These are phyloP conservation scores for Pythium monospermum DNA, from an alignment of 352 stramenopile genomes.

Conservation along the genomic window DNA sequence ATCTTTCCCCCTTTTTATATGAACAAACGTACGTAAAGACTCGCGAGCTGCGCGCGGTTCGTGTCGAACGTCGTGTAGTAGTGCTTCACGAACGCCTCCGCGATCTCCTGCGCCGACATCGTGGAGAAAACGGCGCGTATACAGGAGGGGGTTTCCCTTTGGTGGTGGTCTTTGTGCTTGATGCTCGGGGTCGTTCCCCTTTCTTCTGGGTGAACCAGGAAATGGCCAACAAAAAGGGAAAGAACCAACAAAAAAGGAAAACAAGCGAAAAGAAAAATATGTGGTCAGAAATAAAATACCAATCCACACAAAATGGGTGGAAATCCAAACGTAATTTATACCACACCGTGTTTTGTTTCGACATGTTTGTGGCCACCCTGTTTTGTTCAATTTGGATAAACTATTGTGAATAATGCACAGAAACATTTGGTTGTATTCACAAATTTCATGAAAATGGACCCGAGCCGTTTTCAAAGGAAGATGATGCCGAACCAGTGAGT, in stretches of 20 bases:
- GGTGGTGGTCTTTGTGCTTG: slow-evolving; percentile 1
- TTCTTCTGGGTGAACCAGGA: slow-evolving; percentile 3
- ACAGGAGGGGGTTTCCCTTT: no score
- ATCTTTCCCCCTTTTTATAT: background rate
- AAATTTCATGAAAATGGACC: no score
- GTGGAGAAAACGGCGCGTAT: no score
- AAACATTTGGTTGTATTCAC: no score
- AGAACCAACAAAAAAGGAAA: background rate
- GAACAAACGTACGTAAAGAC: slow-evolving; percentile 60
- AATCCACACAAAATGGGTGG: no score
- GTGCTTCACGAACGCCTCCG: slow-evolving; percentile 82
- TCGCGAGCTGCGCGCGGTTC: slow-evolving; percentile 66
- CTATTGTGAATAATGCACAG: no score
- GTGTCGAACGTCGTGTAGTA: slow-evolving; percentile 86
- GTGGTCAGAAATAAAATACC: background rate
- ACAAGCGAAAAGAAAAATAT: background rate
- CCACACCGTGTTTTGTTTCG: no score
- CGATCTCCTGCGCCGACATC: slow-evolving; percentile 84
- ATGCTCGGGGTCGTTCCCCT: slow-evolving; percentile 4
- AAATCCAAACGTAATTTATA: no score
- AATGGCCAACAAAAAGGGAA: background rate
- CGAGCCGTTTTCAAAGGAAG: no score
- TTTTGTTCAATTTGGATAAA: background rate
- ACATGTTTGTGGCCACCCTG: no score
- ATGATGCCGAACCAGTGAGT: no score